A percentile compares a stretch with the other conserved stretches of the same genome.
Conservation (phyloP, 169 alveolate genomes). For the Ichthyophthirius multifiliis region DNA sequence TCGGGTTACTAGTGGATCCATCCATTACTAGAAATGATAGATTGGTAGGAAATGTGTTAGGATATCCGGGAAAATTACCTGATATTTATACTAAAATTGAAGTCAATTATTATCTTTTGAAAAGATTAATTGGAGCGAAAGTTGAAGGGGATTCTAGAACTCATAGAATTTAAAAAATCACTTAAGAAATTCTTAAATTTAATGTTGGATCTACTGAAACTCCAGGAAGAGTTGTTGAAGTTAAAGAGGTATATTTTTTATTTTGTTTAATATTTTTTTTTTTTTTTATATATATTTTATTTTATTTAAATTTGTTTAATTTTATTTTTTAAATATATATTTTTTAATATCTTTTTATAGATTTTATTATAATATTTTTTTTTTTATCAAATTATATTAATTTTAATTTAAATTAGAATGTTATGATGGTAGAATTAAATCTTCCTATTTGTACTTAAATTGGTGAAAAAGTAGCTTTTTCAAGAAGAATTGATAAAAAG, state of each 20-base stretch:
- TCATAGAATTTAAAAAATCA: slow-evolving; percentile 88
- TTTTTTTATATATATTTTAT: neutral
- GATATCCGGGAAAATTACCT: slow-evolving; percentile 95
- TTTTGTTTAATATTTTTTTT: neutral
- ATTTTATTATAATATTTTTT: too few species aligned
- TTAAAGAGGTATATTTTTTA: slow-evolving; percentile 73
- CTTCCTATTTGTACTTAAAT: slow-evolving; percentile 92
- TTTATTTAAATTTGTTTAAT: neutral
- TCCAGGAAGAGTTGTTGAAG: slow-evolving; percentile 94
- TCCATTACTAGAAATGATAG: slow-evolving; percentile 97
- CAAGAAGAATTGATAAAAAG: slow-evolving; percentile 96
- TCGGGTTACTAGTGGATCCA: slow-evolving; percentile 98
- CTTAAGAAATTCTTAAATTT: slow-evolving; percentile 93
- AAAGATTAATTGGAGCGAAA: slow-evolving; percentile 57
- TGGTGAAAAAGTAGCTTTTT: slow-evolving; percentile 97
- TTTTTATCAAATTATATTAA: too few species aligned
- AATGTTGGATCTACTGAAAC: slow-evolving; percentile 97
- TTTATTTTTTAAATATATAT: too few species aligned
- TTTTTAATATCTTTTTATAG: neutral
- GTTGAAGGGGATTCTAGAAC: slow-evolving; percentile 21
- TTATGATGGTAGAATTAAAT: slow-evolving; percentile 89
- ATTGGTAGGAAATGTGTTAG: slow-evolving; percentile 97
- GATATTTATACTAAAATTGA: slow-evolving; percentile 95
- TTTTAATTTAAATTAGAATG: slow-evolving; percentile 35
- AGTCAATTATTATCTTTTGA: slow-evolving; percentile 54